These are phyloP conservation scores for Ophiostoma tasmaniense DNA, from an alignment of 2,329 filamentous ascomycete species.

Conservation along the genomic window DNA sequence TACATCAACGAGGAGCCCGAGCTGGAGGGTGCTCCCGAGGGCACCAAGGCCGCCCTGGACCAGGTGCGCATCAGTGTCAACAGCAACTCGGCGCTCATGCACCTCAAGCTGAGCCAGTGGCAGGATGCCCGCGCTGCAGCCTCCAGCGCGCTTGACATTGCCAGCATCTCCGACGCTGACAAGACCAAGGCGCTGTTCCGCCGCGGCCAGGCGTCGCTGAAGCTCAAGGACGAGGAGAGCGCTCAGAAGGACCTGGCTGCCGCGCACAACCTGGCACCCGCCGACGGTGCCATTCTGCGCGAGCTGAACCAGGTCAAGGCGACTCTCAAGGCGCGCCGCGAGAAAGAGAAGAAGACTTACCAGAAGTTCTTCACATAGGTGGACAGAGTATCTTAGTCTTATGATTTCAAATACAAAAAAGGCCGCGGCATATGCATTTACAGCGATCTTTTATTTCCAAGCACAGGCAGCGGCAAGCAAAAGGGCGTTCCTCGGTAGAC, in stretches of 20 bases:
- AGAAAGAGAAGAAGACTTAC: constrained; percentile 87
- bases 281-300: constrained; percentile 63
- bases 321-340: constrained; percentile 59
- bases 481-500: background rate
- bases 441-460: background rate
- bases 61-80: constrained; percentile 76
- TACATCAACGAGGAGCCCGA: constrained; percentile 83
- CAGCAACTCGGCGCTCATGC: constrained; percentile 79
- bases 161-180: constrained; percentile 61
- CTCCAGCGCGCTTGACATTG: constrained; percentile 61
- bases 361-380: constrained; percentile 91
- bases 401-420: background rate
- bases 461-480: background rate
- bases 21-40: constrained; percentile 60
- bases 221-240: constrained; percentile 74
- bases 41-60: constrained; percentile 58
- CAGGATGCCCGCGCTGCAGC: constrained; percentile 63
- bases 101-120: constrained; percentile 69
- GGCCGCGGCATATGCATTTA: background rate
- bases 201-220: constrained; percentile 65
- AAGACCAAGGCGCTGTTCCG: constrained; percentile 85
- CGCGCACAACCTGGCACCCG: constrained; percentile 66
- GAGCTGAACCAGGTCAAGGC: constrained; percentile 75
- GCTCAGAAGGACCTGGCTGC: constrained; percentile 67
- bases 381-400: no score